These are phyloP conservation scores for Aspergillus proliferans DNA, from an alignment of 2,329 filamentous ascomycete genomes.

Conservation along the genomic window DNA sequence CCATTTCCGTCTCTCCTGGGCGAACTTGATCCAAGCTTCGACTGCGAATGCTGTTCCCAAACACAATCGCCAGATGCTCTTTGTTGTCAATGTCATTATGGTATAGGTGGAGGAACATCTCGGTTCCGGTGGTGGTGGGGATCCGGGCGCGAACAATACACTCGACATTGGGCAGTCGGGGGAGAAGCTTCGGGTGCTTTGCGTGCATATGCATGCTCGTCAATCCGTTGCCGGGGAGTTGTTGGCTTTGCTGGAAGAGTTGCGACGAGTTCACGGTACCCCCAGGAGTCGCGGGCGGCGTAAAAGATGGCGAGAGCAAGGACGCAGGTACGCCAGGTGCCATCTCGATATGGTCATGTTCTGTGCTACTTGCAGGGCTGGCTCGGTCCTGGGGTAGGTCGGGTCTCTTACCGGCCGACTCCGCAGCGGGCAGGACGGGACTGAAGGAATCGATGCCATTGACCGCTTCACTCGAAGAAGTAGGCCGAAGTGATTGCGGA, in stretches of 20 bases:
- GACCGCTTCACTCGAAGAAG: conserved; percentile 12
- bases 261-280: conserved; percentile 29
- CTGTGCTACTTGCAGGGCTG: conserved; percentile 14
- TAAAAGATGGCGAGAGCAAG: conserved; percentile 49
- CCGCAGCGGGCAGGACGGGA: neutral
- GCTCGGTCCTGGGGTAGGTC: conserved; percentile 10
- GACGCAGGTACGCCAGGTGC: conserved; percentile 47
- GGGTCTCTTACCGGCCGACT: neutral
- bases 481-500: conserved; percentile 28
- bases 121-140: conserved; percentile 80
- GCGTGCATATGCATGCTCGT: conserved; percentile 27
- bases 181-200: conserved; percentile 65
- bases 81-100: conserved; percentile 89
- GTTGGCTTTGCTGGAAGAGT: conserved; percentile 22
- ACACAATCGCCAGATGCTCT: conserved; percentile 95
- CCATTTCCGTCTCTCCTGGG: conserved; percentile 45
- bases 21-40: conserved; percentile 49
- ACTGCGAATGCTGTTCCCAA: conserved; percentile 76
- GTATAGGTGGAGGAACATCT: conserved; percentile 97
- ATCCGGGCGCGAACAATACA: conserved; percentile 93
- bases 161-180: conserved; percentile 74
- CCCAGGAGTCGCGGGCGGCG: conserved; percentile 41
- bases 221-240: conserved; percentile 18
- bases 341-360: conserved; percentile 22
- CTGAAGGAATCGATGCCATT: conserved; percentile 13